phyloP scores from a whole-genome alignment of 2,329 filamentous ascomycete genomes.

The Didymella glomerata region DNA sequence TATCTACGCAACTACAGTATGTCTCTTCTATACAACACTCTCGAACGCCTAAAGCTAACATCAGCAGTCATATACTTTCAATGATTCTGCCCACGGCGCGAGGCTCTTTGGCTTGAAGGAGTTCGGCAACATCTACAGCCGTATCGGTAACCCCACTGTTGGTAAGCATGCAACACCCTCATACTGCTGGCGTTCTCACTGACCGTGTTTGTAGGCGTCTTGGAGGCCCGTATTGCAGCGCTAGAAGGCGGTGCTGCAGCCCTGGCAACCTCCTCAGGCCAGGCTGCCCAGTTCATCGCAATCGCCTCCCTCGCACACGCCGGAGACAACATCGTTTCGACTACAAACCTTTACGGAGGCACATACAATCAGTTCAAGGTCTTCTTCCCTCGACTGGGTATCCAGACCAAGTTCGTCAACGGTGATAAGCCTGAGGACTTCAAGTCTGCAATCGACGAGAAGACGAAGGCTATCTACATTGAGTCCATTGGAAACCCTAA shows the following conservation, averaged over 20 bases:
- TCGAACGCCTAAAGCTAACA: constrained; percentile 21
- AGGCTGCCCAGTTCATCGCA: constrained; percentile 91
- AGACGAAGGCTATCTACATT: constrained; percentile 85
- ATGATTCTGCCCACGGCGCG: constrained; percentile 95
- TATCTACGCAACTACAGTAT: constrained; percentile 89
- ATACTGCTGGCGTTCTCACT: constrained; percentile 70
- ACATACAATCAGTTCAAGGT: constrained; percentile 99
- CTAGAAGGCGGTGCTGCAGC: constrained; percentile 91
- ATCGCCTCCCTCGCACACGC: constrained; percentile 83
- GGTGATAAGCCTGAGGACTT: constrained; percentile 84
- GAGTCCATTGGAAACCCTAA: constrained; percentile 94
- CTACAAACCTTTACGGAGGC: constrained; percentile 86
- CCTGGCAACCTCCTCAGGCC: constrained; percentile 84
- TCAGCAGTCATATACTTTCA: constrained; percentile 82
- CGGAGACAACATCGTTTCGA: constrained; percentile 93
- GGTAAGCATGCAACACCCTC: neutral
- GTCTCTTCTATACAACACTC: constrained; percentile 16
- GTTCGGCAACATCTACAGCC: constrained; percentile 96
- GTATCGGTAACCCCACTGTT: constrained; percentile 81
- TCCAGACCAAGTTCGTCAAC: constrained; percentile 85
- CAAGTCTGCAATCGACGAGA: constrained; percentile 83
- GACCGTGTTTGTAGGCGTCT: constrained; percentile 69
- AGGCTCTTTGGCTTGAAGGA: constrained; percentile 96
- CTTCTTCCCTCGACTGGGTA: constrained; percentile 83
- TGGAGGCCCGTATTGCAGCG: constrained; percentile 95